These are phyloP conservation scores for Halenospora varia DNA, from an alignment of 495 filamentous ascomycete genomes.

Conservation along the genomic window DNA sequence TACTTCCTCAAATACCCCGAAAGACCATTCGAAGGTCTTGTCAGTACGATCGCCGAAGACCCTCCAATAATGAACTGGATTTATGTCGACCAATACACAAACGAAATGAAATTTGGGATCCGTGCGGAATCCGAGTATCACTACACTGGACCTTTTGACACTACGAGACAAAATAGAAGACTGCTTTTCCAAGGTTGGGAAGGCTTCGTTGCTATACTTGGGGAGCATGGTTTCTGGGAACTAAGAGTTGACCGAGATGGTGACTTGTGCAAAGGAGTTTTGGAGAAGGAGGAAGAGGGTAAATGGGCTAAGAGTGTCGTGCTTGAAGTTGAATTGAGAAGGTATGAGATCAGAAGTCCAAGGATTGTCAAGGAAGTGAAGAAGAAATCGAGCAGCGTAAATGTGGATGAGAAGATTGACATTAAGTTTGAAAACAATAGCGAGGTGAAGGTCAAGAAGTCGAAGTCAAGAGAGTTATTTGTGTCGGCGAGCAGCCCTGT, in stretches of 20 bases:
- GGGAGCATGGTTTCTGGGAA: neutral
- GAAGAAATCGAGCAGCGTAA: no score
- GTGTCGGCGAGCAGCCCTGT: no score
- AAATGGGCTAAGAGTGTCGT: neutral
- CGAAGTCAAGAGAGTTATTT: no score
- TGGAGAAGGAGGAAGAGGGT: neutral
- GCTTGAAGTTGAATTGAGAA: no score
- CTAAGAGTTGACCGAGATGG: neutral
- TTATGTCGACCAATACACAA: neutral
- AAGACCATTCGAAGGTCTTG: neutral
- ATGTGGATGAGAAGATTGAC: neutral
- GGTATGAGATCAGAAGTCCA: neutral
- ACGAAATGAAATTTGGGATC: neutral
- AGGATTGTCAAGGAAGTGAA: neutral
- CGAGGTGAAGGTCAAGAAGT: no score
- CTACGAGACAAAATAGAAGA: neutral
- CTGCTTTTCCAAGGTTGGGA: neutral
- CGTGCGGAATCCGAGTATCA: neutral
- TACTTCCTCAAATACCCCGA: neutral
- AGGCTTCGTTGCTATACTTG: neutral
- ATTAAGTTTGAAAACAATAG: neutral
- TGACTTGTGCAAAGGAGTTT: neutral
- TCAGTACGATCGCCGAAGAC: neutral
- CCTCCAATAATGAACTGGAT: neutral
- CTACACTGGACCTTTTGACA: neutral